Base-by-base conservation (phyloP, 495 filamentous ascomycete genomes). In the Penicillium taxi region DNA sequence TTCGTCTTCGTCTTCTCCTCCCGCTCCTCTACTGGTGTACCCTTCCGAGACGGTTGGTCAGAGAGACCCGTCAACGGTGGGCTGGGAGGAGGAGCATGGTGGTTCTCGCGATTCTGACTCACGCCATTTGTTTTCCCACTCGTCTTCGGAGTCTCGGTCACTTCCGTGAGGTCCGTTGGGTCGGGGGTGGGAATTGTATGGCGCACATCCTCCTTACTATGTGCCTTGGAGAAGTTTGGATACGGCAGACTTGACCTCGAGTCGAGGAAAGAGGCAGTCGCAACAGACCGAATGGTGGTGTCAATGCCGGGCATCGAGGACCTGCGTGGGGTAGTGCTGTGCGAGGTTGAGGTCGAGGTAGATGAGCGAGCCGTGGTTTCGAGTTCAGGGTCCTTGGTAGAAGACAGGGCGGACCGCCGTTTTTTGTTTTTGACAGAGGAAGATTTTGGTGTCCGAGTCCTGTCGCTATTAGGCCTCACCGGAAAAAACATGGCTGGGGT, bases 191-290 rank as follows among this genome's bases (percentile, higher is more conserved):
- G 79, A 21, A 80, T 80, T 44, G 78, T 74, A 38, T 80, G 77
- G 54, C 72, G 77, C 24, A 93, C 68, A 31, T 75, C 71, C 54
- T 93, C 86, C 56, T 86, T 90, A 73, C 85, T 91, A 55, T 93
- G 82, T 23, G 81, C 80, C 57, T 94, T 94, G 52, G 82, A 89
- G 64, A 94, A 91, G 12, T 66, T 72, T 4, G 89, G 88, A 54
- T 96, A 96, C 9, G 86, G 80, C 15, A 84, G 57, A 64, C 73
- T 86, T 43, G 74, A 69, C 48, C 66, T 72, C 35, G 69, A 73
- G 31, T 64, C 68, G 31, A 66, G 55, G 37, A 71, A 70, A 13
- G 68, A 69, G 40, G 60, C 60, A 21, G 69, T 56, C 24, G 48
- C 55, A n/a, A n/a, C n/a, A 11, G 59, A 44, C 15, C 48, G 51